phyloP scores from a whole-genome alignment of 2,329 filamentous ascomycete species.

The Neopestalotiopsis sp. region DNA sequence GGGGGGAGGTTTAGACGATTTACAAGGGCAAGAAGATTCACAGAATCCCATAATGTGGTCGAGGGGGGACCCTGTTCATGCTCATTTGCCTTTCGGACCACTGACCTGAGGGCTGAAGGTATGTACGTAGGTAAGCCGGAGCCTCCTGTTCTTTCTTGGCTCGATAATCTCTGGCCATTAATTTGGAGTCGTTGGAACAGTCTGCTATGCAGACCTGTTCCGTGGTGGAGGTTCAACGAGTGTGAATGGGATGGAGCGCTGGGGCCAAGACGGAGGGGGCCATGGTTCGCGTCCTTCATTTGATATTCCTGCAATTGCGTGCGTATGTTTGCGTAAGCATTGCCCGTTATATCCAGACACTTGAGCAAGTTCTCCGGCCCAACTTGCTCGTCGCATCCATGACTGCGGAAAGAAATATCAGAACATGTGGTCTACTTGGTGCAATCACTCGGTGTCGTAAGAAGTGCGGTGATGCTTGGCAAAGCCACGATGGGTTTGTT shows the following conservation, averaged over 20 bases:
- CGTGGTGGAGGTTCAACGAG: no score
- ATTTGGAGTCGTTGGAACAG: no score
- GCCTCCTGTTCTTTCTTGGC: no score
- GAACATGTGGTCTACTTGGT: no score
- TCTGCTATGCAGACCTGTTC: no score
- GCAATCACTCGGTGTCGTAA: background rate
- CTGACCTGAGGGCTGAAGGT: no score
- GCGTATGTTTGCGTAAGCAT: background rate
- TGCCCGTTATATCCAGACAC: background rate
- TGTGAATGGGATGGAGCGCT: no score
- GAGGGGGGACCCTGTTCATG: background rate
- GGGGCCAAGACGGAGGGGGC: background rate
- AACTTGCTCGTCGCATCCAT: background rate
- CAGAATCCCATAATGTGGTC: no score
- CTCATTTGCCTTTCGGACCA: background rate
- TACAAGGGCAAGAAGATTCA: no score
- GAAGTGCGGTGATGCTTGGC: background rate
- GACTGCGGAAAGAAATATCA: no score
- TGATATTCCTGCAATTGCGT: background rate
- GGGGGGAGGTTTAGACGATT: background rate
- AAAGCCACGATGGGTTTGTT: background rate
- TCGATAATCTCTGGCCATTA: no score
- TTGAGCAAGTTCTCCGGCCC: background rate
- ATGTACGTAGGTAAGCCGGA: background rate
- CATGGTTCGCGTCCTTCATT: background rate